phyloP scores from a whole-genome alignment of 768 basidiomycete species.

The Lactifluus volemus region DNA sequence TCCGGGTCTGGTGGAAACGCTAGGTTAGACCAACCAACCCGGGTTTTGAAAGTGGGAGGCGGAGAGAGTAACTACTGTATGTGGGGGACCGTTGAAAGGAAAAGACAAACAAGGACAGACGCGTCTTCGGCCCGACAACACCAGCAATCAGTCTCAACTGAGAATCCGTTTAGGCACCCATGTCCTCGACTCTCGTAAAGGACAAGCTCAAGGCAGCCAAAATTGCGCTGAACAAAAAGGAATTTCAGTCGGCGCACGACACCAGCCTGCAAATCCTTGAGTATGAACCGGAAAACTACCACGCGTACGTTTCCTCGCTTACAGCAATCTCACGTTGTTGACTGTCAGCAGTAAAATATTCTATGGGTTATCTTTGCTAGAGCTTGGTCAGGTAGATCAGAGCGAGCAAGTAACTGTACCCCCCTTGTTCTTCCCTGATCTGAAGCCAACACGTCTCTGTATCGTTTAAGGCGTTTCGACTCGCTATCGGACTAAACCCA shows the following conservation, averaged over 20 bases:
- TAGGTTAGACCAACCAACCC: background rate
- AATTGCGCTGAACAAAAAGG: constrained; percentile 67
- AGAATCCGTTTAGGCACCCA: background rate
- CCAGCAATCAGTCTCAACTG: background rate
- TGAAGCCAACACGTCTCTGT: constrained; percentile 19
- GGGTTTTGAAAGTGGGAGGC: background rate
- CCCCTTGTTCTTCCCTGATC: background rate
- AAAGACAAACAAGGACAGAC: no score
- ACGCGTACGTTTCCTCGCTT: constrained; percentile 52
- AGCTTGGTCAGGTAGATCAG: constrained; percentile 58
- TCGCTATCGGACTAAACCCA: constrained; percentile 62
- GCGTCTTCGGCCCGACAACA: background rate
- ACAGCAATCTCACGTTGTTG: background rate
- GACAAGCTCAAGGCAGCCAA: constrained; percentile 71
- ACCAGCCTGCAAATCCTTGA: constrained; percentile 59
- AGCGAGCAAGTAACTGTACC: constrained; percentile 73
- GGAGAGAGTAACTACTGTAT: no score
- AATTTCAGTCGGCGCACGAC: constrained; percentile 58
- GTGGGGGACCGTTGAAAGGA: no score
- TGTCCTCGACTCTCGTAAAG: constrained; percentile 41
- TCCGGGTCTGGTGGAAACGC: background rate
- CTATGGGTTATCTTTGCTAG: constrained; percentile 68
- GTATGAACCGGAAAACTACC: constrained; percentile 77
- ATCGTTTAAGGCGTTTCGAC: constrained; percentile 60
- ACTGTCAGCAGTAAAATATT: constrained; percentile 62